These are phyloP conservation scores for Hansenula lynferdii DNA, from an alignment of 1,139 yeast species.

Conservation along the genomic window DNA sequence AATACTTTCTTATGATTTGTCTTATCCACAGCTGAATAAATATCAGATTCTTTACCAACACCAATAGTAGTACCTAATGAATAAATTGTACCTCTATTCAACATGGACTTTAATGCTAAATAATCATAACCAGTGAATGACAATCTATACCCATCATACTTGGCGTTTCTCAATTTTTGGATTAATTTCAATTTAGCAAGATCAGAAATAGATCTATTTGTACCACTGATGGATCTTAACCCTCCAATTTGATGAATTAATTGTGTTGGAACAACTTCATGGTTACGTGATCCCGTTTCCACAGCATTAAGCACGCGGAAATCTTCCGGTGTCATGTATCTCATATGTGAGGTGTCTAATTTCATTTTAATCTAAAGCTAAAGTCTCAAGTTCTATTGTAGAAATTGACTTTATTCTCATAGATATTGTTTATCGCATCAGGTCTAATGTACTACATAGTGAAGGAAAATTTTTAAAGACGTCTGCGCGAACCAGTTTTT, in stretches of 20 bases:
- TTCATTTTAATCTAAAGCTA: constrained; percentile 56
- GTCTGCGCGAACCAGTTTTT: no score
- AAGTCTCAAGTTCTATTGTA: no score
- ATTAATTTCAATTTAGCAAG: constrained; percentile 82
- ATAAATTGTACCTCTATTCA: constrained; percentile 65
- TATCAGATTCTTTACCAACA: constrained; percentile 96
- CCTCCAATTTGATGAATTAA: constrained; percentile 80
- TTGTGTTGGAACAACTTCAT: constrained; percentile 89
- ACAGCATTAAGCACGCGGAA: constrained; percentile 86
- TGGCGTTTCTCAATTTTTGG: constrained; percentile 75
- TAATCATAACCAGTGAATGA: constrained; percentile 91
- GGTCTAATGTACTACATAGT: no score
- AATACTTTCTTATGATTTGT: constrained; percentile 65
- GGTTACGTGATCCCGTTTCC: constrained; percentile 87
- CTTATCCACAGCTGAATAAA: constrained; percentile 76
- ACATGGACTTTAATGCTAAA: constrained; percentile 79
- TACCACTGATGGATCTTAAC: constrained; percentile 68
- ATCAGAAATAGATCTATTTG: constrained; percentile 75
- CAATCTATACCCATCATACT: constrained; percentile 87
- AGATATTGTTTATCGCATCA: no score
- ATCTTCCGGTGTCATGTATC: constrained; percentile 87
- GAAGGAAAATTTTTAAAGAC: no score
- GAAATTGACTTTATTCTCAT: no score
- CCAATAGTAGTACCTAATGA: constrained; percentile 89
- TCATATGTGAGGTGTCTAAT: constrained; percentile 88